Evolutionary conservation across 2,329 filamentous ascomycete species (phyloP).

Genomic region (Pseudogymnoascus sp.): DNA sequence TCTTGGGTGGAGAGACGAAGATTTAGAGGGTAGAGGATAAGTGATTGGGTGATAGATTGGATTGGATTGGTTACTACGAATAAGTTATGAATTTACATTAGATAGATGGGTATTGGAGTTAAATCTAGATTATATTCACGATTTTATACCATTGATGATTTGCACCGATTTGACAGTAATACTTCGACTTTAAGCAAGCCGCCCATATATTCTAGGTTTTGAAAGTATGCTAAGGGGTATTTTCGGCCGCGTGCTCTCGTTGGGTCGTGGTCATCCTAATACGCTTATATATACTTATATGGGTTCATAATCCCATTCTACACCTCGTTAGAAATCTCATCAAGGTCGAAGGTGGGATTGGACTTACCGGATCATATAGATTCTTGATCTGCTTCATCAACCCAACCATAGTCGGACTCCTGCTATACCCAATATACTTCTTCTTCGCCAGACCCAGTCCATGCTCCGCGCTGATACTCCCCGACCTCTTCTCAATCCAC

Average conservation of each 20-base stretch:
- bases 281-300: slow-evolving; percentile 77
- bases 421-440: slow-evolving; percentile 87
- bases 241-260: not conserved
- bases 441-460: slow-evolving; percentile 93
- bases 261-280: not conserved
- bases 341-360: not conserved
- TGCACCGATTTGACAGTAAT: not conserved
- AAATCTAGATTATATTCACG: slow-evolving; percentile 3
- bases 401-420: slow-evolving; percentile 75
- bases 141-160: not conserved
- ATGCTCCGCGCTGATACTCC: slow-evolving; percentile 95
- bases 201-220: not conserved
- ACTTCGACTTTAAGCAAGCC: not conserved
- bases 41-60: not conserved
- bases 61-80: not conserved
- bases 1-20: slow-evolving; percentile 37
- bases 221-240: not conserved
- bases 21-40: slow-evolving; percentile 15
- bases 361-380: slow-evolving; percentile 83
- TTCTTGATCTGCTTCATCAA: slow-evolving; percentile 95
- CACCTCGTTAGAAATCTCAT: slow-evolving; percentile 17
- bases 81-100: not conserved
- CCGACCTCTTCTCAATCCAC: slow-evolving; percentile 81
- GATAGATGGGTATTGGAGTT: not conserved
- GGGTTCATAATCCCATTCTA: slow-evolving; percentile 98